Evolutionary conservation across 129 eudicot species (phyloP), one percentile per base, ranked within the genome.

Genomic region (Flaveria robusta): DNA sequence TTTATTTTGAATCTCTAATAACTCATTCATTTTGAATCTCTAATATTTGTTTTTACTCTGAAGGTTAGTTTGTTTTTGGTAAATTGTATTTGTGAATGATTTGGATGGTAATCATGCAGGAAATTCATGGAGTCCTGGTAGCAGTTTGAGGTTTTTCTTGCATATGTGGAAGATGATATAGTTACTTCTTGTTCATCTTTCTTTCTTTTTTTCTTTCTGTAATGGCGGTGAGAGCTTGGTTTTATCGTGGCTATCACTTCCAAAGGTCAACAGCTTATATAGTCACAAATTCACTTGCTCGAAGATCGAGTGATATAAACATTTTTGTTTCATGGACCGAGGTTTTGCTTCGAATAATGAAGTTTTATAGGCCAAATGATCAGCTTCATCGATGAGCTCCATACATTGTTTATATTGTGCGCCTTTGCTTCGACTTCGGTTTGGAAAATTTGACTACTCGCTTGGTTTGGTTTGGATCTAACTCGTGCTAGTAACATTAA

Each of bases 211-310:
- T 24, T 59, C 15, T 46, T 42, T 74, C 14, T 42, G 24, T 27
- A 58, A 9, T 42, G 78, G 70, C 4, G 70, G 59, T 42, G 68
- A 74, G 70, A 59, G 58, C 69, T 9, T 74, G 69, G 68, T 74
- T 74, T 74, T 74, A 41, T 74, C 68, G 43, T 74, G 16, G 77
- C 43, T 74, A 59, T 74, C 56, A 23, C 70, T 74, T 64, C 29
- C 70, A 62, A 24, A 43, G 46, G 52, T 46, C 78, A 74, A 64
- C 20, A 43, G 45, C 29, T 11, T 42, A 74, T 42, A 26, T 31
- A 50, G 69, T 58, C 68, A 56, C 10, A 41, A 60, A 41, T 22
- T 24, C 55, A 16, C 56, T 58, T n/a, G 22, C 34, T 56, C 63
- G 55, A 9, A 23, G 19, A 55, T 24, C 3, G 56, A 58, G 45